Evolutionary conservation across 2,329 filamentous ascomycete species (phyloP).

Genomic region (Paecilomyces niveus): DNA sequence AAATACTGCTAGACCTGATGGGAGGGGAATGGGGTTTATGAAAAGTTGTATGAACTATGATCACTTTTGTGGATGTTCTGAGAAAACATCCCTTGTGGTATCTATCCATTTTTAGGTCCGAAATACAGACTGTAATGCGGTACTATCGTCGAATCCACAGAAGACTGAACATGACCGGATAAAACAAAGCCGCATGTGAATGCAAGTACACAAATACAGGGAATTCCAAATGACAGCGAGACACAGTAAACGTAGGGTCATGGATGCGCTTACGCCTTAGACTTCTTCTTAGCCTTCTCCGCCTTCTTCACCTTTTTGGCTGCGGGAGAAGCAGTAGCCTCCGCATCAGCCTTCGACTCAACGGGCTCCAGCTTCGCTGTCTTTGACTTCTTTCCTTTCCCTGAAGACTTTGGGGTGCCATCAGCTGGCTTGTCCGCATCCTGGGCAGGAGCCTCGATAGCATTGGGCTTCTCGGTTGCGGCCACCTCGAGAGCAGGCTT

Average conservation of each 20-base stretch:
- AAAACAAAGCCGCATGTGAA: background rate
- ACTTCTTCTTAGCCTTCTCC: slow-evolving; percentile 25
- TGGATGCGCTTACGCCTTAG: slow-evolving; percentile 19
- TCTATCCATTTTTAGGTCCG: background rate
- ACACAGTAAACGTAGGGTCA: background rate
- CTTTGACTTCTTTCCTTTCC: slow-evolving; percentile 13
- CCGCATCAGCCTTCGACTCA: slow-evolving; percentile 4
- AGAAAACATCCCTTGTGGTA: background rate
- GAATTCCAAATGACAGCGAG: slow-evolving; percentile 3
- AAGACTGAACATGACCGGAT: background rate
- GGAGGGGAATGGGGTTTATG: background rate
- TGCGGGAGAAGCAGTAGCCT: slow-evolving; percentile 13
- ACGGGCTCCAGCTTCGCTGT: background rate
- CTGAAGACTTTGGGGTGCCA: slow-evolving; percentile 28
- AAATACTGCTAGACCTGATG: background rate
- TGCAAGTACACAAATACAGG: background rate
- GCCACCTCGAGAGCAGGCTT: slow-evolving; percentile 22
- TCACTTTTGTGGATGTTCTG: background rate
- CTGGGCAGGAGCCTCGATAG: slow-evolving; percentile 16
- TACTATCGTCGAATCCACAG: slow-evolving; percentile 3
- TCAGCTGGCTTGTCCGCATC: slow-evolving; percentile 15
- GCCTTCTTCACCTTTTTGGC: slow-evolving; percentile 24
- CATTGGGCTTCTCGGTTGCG: slow-evolving; percentile 12
- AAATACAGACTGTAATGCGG: background rate
- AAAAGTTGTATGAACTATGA: background rate